phyloP scores from a whole-genome alignment of 352 stramenopile species.

The Blastocystis sp. region DNA sequence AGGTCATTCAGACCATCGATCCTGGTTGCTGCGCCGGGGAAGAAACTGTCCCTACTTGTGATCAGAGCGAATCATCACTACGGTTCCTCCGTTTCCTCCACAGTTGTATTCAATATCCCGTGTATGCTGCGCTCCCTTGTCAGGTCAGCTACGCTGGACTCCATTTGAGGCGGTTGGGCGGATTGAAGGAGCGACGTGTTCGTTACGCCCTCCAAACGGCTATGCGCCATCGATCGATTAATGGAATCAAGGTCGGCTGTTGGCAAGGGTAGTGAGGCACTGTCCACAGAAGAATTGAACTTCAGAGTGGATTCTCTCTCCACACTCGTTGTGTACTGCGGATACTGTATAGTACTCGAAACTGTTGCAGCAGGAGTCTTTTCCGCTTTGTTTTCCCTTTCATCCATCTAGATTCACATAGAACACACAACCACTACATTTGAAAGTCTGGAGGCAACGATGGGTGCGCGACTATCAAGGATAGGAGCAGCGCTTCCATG shows the following conservation, averaged over 20 bases:
- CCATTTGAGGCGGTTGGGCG: background rate
- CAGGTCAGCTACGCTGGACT: too few species aligned
- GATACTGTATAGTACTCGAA: background rate
- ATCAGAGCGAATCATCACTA: background rate
- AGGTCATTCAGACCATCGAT: background rate
- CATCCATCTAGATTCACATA: too few species aligned
- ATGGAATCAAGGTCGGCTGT: background rate
- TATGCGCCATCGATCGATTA: background rate
- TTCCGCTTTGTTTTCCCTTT: background rate
- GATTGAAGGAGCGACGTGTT: background rate
- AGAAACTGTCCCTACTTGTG: background rate
- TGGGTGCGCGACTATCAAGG: too few species aligned
- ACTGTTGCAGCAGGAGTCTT: background rate
- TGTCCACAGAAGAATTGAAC: too few species aligned
- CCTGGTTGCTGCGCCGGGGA: background rate
- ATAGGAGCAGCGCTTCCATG: too few species aligned
- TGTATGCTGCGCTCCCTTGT: background rate
- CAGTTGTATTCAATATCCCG: background rate
- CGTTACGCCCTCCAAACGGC: background rate
- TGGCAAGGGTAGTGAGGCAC: background rate
- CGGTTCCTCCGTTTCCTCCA: background rate
- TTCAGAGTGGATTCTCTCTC: background rate
- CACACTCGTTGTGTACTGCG: background rate
- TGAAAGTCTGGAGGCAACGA: too few species aligned
- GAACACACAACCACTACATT: too few species aligned